Base-by-base conservation (phyloP, 2,329 filamentous ascomycete genomes). In the Phialophora chinensis region DNA sequence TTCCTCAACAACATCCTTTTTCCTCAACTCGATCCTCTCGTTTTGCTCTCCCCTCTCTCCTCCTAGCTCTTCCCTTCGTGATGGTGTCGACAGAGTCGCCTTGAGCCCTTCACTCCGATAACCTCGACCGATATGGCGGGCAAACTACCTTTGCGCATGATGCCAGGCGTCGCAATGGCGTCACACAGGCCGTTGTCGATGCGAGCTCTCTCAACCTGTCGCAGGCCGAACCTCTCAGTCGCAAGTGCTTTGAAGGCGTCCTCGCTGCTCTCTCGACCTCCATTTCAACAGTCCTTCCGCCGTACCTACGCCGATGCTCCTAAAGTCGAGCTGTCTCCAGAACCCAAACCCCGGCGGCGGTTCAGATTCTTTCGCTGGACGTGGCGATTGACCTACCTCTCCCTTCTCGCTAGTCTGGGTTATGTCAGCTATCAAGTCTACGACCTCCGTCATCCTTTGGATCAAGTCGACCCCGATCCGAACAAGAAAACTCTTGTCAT, bases 401-500 rank as follows among this genome's bases (percentile, higher is more conserved):
- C 91, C 63, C 79, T 88, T 67, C 78, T 95, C 69, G 91, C 85
- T 70, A 84, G 89, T 66, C 76, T 91, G 50, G 91, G 83, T 71
- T 93, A 90, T 77, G 82, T 93, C 66, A 87, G 86, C 73, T 97
- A 95, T 79, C 87, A 87, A 76, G 90, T 97, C 81, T 97, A 93
- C 80, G 83, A 89, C 59, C 88, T 91, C 77, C 89, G 92, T 74
- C 87, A 96, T 79, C 94, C 94, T 10, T 85, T 85, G 50, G 90
- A 93, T 62, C 95, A 98, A 83, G 82, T 86, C 66, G 83, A 87
- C 70, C 88, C 91, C 20, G 92, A 97, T 79, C 91, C 93, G 63
- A 85, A 77, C 74, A 99, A 98, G 90, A 99, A 99, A 87, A 99
- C 93, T 11, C 85, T 99, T 64, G 95, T 99, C 55, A 88, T 99